phyloP scores from a whole-genome alignment of 192 early-diverging fungal species.

The Borealophlyctis nickersoniae region DNA sequence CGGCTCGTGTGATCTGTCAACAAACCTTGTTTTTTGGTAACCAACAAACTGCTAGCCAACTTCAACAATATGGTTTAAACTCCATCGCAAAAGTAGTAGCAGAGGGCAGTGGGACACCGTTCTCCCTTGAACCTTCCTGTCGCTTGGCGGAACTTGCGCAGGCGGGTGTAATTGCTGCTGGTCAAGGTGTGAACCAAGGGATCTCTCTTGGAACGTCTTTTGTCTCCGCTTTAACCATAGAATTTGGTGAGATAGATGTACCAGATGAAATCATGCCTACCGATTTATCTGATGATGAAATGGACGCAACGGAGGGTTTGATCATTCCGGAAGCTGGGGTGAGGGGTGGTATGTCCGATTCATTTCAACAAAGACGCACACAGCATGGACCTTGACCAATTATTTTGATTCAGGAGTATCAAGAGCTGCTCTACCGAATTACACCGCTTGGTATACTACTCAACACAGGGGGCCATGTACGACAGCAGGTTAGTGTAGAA shows the following conservation, averaged over 20 bases:
- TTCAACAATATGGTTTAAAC: slow-evolving; percentile 52
- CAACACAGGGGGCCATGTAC: slow-evolving; percentile 73
- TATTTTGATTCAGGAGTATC: no score
- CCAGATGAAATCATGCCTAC: no score
- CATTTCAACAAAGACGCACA: no score
- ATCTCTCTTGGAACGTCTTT: no score
- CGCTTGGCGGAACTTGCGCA: slow-evolving; percentile 30
- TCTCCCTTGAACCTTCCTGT: slow-evolving; percentile 24
- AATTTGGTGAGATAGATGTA: no score
- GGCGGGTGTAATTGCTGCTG: slow-evolving; percentile 11
- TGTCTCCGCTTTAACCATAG: no score
- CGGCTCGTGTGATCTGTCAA: slow-evolving; percentile 18
- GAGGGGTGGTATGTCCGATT: no score
- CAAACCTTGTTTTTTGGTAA: not conserved
- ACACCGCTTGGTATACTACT: slow-evolving; percentile 68
- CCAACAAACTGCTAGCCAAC: not conserved
- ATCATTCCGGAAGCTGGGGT: no score
- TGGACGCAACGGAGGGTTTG: no score
- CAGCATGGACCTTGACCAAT: no score
- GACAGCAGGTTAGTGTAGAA: slow-evolving; percentile 50
- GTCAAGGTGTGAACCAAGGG: slow-evolving; percentile 6
- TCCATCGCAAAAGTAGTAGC: slow-evolving; percentile 61
- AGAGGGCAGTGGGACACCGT: slow-evolving; percentile 27
- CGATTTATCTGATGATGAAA: no score
- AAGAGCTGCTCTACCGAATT: no score